Conservation (phyloP, 2,329 filamentous ascomycete species). For the Nothopassalora personata region DNA sequence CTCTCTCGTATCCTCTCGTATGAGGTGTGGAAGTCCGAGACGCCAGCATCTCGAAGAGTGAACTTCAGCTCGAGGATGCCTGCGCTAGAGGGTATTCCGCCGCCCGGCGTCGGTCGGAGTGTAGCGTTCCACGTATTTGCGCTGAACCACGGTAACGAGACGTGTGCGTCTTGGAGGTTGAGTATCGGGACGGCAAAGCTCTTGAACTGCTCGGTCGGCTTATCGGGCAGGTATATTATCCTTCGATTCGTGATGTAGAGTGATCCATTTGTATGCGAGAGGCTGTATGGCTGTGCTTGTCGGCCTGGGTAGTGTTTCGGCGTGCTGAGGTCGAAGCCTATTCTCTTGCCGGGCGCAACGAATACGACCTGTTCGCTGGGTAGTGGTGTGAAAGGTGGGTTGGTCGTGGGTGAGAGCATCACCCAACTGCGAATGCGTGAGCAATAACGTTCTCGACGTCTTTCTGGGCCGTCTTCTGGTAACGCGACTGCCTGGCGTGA, state of each 20-base stretch:
- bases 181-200: conserved; percentile 87
- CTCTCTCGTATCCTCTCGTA: conserved; percentile 83
- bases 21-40: conserved; percentile 77
- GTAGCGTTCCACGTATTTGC: conserved; percentile 83
- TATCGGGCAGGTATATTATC: conserved; percentile 81
- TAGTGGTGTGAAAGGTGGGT: conserved; percentile 66
- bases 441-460: conserved; percentile 8
- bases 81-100: conserved; percentile 69
- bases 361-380: conserved; percentile 71
- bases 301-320: conserved; percentile 58
- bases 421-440: conserved; percentile 63
- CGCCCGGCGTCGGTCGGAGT: conserved; percentile 74
- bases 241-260: conserved; percentile 39
- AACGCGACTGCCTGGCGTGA: conserved; percentile 1
- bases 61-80: conserved; percentile 74
- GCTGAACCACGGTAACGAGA: conserved; percentile 85
- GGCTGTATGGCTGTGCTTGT: conserved; percentile 39
- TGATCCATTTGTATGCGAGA: conserved; percentile 21
- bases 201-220: conserved; percentile 63
- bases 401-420: conserved; percentile 67
- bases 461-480: background rate
- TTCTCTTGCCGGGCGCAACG: conserved; percentile 73
- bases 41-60: conserved; percentile 92
- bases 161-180: conserved; percentile 79
- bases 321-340: conserved; percentile 60